These are phyloP conservation scores for Tulasnella sp. DNA, from an alignment of 768 basidiomycete genomes.

Conservation along the genomic window DNA sequence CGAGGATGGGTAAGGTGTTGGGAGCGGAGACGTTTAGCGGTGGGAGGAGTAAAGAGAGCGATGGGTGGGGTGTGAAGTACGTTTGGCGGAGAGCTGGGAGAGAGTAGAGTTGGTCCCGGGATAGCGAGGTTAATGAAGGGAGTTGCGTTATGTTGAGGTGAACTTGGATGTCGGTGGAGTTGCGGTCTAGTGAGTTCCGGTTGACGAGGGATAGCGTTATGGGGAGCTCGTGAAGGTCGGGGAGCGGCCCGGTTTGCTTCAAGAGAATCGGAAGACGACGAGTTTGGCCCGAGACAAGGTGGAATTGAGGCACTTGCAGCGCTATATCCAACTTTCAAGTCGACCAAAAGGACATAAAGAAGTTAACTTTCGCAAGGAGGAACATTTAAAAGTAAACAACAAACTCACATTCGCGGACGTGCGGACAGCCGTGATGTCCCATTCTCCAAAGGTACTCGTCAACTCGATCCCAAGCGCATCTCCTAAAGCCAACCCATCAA, in stretches of 20 bases:
- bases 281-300: not conserved
- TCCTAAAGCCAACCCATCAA: slow-evolving; percentile 16
- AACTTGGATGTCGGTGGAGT: not conserved
- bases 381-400: not conserved
- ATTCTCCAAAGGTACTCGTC: not conserved
- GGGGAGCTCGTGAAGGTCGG: not conserved
- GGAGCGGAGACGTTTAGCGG: not conserved
- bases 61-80: not conserved
- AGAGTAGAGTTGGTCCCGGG: not conserved
- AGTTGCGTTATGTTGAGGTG: not conserved
- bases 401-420: not conserved
- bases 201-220: not conserved
- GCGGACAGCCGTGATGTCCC: not conserved
- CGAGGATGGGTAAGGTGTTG: slow-evolving; percentile 41
- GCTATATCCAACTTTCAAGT: not conserved
- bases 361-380: not conserved
- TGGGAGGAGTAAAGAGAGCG: slow-evolving; percentile 10
- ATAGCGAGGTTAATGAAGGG: not conserved
- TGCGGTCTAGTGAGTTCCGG: not conserved
- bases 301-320: not conserved
- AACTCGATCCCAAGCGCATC: slow-evolving; percentile 18
- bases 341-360: not conserved
- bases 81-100: slow-evolving; percentile 9
- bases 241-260: not conserved
- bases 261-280: not conserved